Conservation (phyloP, 2,329 filamentous ascomycete genomes). For the Aspergillus sergii region DNA sequence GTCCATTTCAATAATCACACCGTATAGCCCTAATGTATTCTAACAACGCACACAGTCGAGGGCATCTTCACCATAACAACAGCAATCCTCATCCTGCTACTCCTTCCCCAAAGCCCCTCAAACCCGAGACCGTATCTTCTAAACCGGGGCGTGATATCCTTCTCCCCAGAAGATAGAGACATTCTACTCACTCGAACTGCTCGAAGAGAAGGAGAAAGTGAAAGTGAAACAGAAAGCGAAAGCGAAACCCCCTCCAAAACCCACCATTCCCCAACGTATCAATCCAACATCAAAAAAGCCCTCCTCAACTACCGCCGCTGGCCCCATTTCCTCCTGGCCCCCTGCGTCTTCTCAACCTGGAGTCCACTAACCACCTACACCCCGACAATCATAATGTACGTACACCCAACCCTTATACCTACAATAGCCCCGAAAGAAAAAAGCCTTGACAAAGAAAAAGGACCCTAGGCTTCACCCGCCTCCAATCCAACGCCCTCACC, state of each 20-base stretch:
- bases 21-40: background rate
- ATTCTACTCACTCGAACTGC: background rate
- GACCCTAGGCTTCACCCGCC: slow-evolving; percentile 49
- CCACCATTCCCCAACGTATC: slow-evolving; percentile 16
- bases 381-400: slow-evolving; percentile 37
- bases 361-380: slow-evolving; percentile 56
- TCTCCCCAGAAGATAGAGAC: background rate
- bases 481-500: slow-evolving; percentile 52
- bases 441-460: background rate
- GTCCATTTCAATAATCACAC: background rate
- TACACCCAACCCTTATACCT: background rate
- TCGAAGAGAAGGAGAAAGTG: background rate
- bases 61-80: slow-evolving; percentile 49
- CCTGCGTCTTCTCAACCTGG: slow-evolving; percentile 57
- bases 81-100: slow-evolving; percentile 42
- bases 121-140: background rate
- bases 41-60: slow-evolving; percentile 40
- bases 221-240: background rate
- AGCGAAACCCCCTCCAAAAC: background rate
- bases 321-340: slow-evolving; percentile 54
- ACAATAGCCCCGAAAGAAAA: background rate
- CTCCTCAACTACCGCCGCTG: slow-evolving; percentile 50
- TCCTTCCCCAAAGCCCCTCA: slow-evolving; percentile 28
- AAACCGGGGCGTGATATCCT: background rate
- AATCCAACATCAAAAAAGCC: slow-evolving; percentile 47